These are phyloP conservation scores for Fusarium sp. DNA, from an alignment of 2,329 filamentous ascomycete genomes.

Conservation along the genomic window DNA sequence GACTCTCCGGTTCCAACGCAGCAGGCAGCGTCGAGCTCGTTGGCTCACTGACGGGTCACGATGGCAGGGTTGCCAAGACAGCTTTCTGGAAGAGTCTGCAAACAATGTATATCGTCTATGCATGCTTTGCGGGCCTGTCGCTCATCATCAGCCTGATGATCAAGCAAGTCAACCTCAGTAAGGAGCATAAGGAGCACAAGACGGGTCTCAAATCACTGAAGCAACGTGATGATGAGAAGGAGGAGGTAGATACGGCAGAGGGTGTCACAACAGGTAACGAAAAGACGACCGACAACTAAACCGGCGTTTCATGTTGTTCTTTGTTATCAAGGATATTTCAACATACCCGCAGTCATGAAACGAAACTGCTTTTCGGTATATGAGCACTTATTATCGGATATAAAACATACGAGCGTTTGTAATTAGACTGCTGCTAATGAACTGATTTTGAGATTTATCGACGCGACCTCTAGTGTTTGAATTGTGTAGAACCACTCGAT, in stretches of 20 bases:
- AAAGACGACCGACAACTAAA: conserved; percentile 27
- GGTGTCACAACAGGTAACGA: conserved; percentile 7
- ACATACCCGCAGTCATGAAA: background rate
- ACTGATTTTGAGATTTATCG: background rate
- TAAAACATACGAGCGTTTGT: conserved; percentile 5
- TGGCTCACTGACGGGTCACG: conserved; percentile 56
- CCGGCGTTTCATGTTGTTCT: background rate
- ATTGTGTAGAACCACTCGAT: too few relatives aligned
- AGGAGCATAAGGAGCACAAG: conserved; percentile 66
- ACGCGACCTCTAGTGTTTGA: background rate
- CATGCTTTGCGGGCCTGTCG: conserved; percentile 58
- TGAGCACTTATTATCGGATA: background rate
- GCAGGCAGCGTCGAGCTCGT: conserved; percentile 69
- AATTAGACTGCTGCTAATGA: background rate
- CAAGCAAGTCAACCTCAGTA: conserved; percentile 60
- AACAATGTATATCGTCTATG: conserved; percentile 68
- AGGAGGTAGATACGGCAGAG: background rate
- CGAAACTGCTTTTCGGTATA: background rate
- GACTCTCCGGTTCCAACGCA: conserved; percentile 67
- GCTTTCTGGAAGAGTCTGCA: conserved; percentile 61
- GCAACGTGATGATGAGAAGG: conserved; percentile 40
- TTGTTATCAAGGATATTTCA: background rate
- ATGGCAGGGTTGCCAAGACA: conserved; percentile 53
- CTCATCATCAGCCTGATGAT: conserved; percentile 59
- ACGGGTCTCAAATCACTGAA: conserved; percentile 61